A percentile compares a stretch with the other conserved stretches of the same genome.
Evolutionary conservation across 1,284 basidiomycete genomes (phyloP).

Genomic region (Cryptococcus jaspeensis): DNA sequence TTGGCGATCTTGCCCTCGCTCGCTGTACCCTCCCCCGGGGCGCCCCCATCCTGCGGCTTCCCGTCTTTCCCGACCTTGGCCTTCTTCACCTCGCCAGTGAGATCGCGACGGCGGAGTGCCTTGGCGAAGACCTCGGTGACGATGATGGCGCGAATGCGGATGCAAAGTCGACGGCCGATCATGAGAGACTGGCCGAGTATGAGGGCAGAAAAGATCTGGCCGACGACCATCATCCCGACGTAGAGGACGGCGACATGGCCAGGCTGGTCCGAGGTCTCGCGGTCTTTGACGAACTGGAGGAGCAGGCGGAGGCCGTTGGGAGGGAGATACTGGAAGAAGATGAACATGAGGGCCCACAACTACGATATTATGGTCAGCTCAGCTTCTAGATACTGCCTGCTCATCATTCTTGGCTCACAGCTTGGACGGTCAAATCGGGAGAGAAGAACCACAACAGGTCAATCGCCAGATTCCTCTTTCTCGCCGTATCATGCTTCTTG

Average conservation of each 20-base stretch:
- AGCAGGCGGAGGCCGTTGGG: conserved; percentile 56
- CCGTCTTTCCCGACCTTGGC: conserved; percentile 24
- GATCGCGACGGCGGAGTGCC: conserved; percentile 55
- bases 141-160: conserved; percentile 54
- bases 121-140: conserved; percentile 59
- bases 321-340: conserved; percentile 53
- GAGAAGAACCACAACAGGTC: conserved; percentile 39
- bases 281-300: conserved; percentile 53
- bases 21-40: conserved; percentile 35
- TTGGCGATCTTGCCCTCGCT: conserved; percentile 58
- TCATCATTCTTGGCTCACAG: conserved; percentile 21
- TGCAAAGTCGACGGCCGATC: conserved; percentile 55
- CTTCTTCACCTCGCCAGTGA: conserved; percentile 44
- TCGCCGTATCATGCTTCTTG: conserved; percentile 25
- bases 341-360: conserved; percentile 52
- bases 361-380: conserved; percentile 19
- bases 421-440: conserved; percentile 26
- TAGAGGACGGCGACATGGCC: conserved; percentile 56
- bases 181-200: conserved; percentile 53
- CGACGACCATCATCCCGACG: conserved; percentile 54
- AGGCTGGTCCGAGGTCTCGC: conserved; percentile 42
- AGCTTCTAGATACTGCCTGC: neutral
- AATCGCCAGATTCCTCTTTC: conserved; percentile 45
- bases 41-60: conserved; percentile 15
- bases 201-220: conserved; percentile 51